Evolutionary conservation across 345 rosid species (phyloP).

Genomic region (Bruguiera parviflora): DNA sequence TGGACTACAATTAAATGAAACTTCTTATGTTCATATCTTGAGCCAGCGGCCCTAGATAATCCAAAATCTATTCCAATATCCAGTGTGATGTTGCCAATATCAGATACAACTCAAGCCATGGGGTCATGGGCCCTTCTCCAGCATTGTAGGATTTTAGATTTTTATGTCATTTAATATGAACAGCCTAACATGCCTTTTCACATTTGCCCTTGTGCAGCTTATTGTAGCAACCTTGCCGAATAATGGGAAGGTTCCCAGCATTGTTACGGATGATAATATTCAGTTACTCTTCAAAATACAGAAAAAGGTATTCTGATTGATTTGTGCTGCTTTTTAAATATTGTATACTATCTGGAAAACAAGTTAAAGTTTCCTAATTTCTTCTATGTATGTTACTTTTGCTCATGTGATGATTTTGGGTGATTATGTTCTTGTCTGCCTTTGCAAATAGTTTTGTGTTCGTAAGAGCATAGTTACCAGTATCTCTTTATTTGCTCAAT

Average conservation of each 20-base stretch:
- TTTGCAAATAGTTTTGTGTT: background rate
- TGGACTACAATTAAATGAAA: no score
- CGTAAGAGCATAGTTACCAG: background rate
- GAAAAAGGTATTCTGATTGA: conserved; percentile 15
- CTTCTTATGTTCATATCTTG: no score
- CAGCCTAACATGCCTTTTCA: background rate
- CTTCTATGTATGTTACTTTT: background rate
- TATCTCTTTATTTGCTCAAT: background rate
- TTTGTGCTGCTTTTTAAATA: background rate
- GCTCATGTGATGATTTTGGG: background rate
- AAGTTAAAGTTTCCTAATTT: background rate
- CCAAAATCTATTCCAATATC: no score
- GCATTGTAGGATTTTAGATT: background rate
- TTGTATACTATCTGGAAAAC: background rate
- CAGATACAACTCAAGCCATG: no score
- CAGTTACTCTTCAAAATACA: conserved; percentile 25
- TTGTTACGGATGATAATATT: conserved; percentile 25
- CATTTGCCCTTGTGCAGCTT: conserved; percentile 15
- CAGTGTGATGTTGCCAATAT: no score
- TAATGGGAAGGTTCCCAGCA: conserved; percentile 11
- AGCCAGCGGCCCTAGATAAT: no score
- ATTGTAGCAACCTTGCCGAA: conserved; percentile 22
- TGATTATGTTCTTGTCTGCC: background rate
- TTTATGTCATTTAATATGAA: background rate
- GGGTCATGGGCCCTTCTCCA: background rate